Base-by-base conservation (phyloP, 2,329 filamentous ascomycete genomes). In the Tolypocladium tundrense region DNA sequence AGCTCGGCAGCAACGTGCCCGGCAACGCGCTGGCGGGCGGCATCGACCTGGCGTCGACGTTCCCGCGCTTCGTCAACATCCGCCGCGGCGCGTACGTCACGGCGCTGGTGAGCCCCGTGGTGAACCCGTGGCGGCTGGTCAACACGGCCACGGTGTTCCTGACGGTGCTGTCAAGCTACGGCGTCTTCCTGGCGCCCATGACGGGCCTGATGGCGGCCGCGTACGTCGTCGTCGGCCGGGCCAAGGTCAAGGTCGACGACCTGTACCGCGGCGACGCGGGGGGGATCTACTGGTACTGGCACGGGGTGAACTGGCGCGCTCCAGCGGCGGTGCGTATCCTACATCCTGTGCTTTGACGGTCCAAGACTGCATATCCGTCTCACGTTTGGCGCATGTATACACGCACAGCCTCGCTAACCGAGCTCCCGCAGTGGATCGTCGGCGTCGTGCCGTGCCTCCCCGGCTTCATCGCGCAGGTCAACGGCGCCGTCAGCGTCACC, bases 301-400 rank as follows among this genome's bases (percentile, higher is more conserved):
- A 60, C n/a, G 74, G 74, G 3, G 39, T 73, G 13, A 76, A 76
- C 56, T 75, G 72, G 72, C 67, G 74, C 5, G 73, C 75, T 2
- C 66, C 69, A 0, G 64, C 70, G 31, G 71, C 74, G 35, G 73
- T 75, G 63, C 61, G 73, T 68, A 8, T 9, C 21, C 7, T 4
- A 4, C 14, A 8, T 10, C 3, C 43, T 31, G 8, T 19, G 14
- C 10, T 33, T 3, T 2, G 24, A 24, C 24, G 24, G 24, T 24
- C 24, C 24, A 8, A 8, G 31, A 31, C 31, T 31, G 31, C n/a
- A 31, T 31, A 31, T 31, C 31, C 31, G n/a, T 31, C 31, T 31
- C 7, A 5, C 7, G 4, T 31, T 31, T 5, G 31, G 4, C 7
- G 31, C 31, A 31, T 31, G 31, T 31, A 31, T 31, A 31, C 31